phyloP scores from a whole-genome alignment of 495 filamentous ascomycete genomes.

The Friedmanniomyces simplex region DNA sequence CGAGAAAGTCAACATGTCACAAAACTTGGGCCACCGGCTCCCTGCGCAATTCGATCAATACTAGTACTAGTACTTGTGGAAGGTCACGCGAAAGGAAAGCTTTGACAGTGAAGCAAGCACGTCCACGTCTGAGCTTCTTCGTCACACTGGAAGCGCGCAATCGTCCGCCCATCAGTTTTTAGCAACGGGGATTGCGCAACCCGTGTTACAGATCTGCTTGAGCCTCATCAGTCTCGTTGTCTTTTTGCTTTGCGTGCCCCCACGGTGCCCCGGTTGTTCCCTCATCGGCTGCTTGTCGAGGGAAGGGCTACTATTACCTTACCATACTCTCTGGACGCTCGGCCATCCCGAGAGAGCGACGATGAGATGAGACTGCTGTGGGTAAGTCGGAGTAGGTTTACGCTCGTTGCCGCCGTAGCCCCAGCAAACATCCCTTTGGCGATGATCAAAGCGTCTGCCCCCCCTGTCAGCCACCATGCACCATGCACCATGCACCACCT shows the following conservation, averaged over 20 bases:
- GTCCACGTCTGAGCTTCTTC: not conserved
- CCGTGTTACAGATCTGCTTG: not conserved
- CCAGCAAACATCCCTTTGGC: constrained; percentile 6
- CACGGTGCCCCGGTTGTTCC: too few relatives aligned
- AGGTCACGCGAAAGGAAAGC: constrained; percentile 1
- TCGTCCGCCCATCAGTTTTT: too few relatives aligned
- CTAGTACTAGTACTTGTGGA: too few relatives aligned
- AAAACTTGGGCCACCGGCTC: not conserved
- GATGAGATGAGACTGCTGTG: not conserved
- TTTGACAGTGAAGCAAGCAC: not conserved
- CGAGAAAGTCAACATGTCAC: constrained; percentile 17
- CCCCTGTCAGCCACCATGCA: constrained; percentile 11
- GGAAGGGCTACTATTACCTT: not conserved
- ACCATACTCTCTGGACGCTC: too few relatives aligned
- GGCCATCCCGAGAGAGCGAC: not conserved
- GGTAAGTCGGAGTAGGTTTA: not conserved
- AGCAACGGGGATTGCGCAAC: constrained; percentile 12
- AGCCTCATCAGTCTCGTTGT: not conserved
- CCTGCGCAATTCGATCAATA: too few relatives aligned
- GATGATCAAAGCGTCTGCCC: not conserved
- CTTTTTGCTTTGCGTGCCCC: too few relatives aligned
- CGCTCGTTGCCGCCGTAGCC: not conserved
- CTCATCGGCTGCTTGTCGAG: too few relatives aligned
- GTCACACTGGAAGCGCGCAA: not conserved
- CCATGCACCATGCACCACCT: too few relatives aligned